These are phyloP conservation scores for Heterobasidion annosum DNA, from an alignment of 1,284 basidiomycete species.

Conservation along the genomic window DNA sequence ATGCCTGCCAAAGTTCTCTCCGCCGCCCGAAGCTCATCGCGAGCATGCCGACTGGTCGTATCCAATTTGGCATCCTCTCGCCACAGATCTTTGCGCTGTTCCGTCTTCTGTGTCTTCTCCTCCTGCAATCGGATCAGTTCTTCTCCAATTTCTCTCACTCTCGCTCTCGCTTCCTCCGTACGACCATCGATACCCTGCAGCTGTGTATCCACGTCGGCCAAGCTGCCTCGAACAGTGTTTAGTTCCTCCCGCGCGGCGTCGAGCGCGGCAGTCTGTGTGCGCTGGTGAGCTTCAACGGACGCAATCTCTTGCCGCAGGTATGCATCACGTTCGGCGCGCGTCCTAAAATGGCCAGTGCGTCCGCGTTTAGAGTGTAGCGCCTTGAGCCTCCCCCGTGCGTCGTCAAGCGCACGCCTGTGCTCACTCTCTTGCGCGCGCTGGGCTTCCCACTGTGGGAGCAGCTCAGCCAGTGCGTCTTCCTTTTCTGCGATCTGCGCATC, in stretches of 20 bases:
- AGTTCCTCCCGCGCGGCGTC: slow-evolving; percentile 34
- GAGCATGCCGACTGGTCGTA: slow-evolving; percentile 67
- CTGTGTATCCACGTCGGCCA: slow-evolving; percentile 50
- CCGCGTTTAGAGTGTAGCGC: slow-evolving; percentile 85
- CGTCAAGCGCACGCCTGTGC: slow-evolving; percentile 69
- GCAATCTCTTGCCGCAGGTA: slow-evolving; percentile 71
- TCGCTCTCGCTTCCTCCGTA: slow-evolving; percentile 70
- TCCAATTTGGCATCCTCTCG: slow-evolving; percentile 88
- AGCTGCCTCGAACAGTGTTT: slow-evolving; percentile 31
- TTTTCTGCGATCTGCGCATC: slow-evolving; percentile 55
- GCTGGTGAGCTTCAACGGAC: slow-evolving; percentile 51
- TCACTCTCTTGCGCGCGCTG: slow-evolving; percentile 46
- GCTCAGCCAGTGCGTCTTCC: slow-evolving; percentile 49
- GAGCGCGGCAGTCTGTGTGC: slow-evolving; percentile 41
- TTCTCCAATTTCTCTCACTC: slow-evolving; percentile 60
- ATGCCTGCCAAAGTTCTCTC: slow-evolving; percentile 79
- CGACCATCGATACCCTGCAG: slow-evolving; percentile 58
- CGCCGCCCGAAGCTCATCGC: slow-evolving; percentile 72
- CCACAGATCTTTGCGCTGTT: slow-evolving; percentile 90
- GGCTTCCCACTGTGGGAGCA: slow-evolving; percentile 63
- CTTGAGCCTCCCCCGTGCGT: slow-evolving; percentile 58
- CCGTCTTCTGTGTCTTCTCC: slow-evolving; percentile 62
- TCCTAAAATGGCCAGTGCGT: slow-evolving; percentile 78
- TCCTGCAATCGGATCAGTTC: slow-evolving; percentile 62
- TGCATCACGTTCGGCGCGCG: slow-evolving; percentile 73